Conservation (phyloP, 257 asterid genomes). For the Misopates orontium region DNA sequence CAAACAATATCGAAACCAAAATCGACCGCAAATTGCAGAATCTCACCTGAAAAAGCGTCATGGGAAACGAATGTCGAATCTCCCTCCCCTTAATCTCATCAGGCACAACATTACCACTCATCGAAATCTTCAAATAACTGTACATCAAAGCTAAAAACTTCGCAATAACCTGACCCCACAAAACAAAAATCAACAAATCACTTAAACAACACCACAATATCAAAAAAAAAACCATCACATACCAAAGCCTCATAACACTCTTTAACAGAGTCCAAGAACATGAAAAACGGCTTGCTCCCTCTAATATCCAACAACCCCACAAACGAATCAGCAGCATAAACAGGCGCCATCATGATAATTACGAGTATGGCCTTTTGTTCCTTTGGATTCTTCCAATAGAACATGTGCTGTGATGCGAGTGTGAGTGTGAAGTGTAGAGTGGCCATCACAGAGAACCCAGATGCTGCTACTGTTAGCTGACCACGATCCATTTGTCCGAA, state of each 20-base stretch:
- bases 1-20: conserved; percentile 7
- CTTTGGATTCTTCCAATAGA: conserved; percentile 87
- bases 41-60: conserved; percentile 82
- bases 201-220: neutral
- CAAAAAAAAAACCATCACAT: conserved; percentile 22
- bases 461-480: conserved; percentile 60
- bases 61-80: conserved; percentile 83
- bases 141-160: conserved; percentile 77
- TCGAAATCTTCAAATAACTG: conserved; percentile 68
- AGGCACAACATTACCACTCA: conserved; percentile 65
- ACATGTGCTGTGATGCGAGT: conserved; percentile 73
- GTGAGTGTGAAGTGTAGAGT: conserved; percentile 74
- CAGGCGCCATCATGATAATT: conserved; percentile 74
- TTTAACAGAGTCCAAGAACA: conserved; percentile 62
- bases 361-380: conserved; percentile 76
- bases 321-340: conserved; percentile 69
- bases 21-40: conserved; percentile 20
- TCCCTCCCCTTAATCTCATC: conserved; percentile 95
- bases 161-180: conserved; percentile 71
- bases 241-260: conserved; percentile 91
- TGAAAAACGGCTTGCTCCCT: conserved; percentile 60
- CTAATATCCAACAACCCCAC: conserved; percentile 65
- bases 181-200: neutral
- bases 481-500: conserved; percentile 60
- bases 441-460: conserved; percentile 64